phyloP scores from a whole-genome alignment of 2,329 filamentous ascomycete species.

The Blastomyces silverae region DNA sequence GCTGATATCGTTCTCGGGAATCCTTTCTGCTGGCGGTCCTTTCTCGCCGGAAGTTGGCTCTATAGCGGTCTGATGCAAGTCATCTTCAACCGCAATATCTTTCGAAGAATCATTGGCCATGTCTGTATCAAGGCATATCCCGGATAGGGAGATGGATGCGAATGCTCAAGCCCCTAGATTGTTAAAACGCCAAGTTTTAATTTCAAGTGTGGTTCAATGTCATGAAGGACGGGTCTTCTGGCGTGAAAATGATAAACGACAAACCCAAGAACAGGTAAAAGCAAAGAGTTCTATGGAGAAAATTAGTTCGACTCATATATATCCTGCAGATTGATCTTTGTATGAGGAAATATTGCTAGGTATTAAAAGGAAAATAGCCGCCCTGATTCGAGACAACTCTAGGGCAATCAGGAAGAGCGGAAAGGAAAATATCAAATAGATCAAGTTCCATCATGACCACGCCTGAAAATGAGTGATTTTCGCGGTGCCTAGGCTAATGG shows the following conservation, averaged over 20 bases:
- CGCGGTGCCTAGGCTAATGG: constrained; percentile 7
- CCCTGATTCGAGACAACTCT: background rate
- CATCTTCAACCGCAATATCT: background rate
- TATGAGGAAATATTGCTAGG: background rate
- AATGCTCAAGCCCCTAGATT: background rate
- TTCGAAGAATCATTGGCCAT: constrained; percentile 10
- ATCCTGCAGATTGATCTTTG: background rate
- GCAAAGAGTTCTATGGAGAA: no score
- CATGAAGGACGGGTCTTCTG: background rate
- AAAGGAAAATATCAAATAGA: background rate
- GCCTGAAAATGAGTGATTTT: background rate
- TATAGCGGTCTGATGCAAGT: constrained; percentile 11
- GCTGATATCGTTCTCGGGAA: background rate
- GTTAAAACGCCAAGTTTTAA: no score
- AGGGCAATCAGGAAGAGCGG: background rate
- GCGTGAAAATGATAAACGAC: background rate
- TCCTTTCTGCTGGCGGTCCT: background rate
- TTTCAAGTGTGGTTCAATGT: background rate
- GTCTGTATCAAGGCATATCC: background rate
- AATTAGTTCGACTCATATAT: constrained; percentile 1
- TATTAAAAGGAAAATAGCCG: background rate
- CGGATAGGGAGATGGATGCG: background rate
- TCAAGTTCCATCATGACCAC: background rate
- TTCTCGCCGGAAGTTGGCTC: background rate
- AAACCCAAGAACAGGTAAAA: no score